phyloP scores from a whole-genome alignment of 208 protist genomes.

The Acanthamoeba healyi region DNA sequence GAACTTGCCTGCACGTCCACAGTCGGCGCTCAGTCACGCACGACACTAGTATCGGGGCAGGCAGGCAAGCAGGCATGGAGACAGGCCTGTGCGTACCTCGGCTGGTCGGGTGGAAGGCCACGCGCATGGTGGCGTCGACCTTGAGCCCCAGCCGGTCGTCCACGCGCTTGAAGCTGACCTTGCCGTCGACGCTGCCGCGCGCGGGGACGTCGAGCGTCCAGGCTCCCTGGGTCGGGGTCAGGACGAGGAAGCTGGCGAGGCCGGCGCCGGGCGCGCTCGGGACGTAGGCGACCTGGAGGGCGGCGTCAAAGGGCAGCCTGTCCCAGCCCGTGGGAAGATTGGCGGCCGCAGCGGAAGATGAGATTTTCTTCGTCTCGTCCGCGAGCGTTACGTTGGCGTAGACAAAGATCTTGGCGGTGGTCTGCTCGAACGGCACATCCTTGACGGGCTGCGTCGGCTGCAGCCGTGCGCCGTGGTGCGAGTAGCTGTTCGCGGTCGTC shows the following conservation, averaged over 20 bases:
- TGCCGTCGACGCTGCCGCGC: neutral
- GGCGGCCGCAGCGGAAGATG: neutral
- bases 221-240: neutral
- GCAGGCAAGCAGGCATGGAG: neutral
- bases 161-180: neutral
- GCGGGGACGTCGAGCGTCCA: neutral
- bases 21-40: too few species aligned
- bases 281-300: neutral
- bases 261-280: neutral
- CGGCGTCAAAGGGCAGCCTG: constrained; percentile 19
- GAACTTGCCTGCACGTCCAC: constrained; percentile 10
- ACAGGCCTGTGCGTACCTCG: neutral
- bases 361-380: neutral
- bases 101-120: neutral
- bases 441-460: too few species aligned
- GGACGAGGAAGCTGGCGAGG: neutral
- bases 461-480: neutral
- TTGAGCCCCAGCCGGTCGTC: neutral
- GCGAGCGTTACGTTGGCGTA: neutral
- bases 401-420: constrained; percentile 25
- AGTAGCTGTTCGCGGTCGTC: neutral
- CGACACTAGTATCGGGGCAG: neutral
- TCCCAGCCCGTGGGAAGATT: constrained; percentile 20
- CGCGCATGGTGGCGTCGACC: constrained; percentile 40
- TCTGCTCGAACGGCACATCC: constrained; percentile 44